phyloP scores from a whole-genome alignment of 345 rosid species.

The Pelargonium nanum region DNA sequence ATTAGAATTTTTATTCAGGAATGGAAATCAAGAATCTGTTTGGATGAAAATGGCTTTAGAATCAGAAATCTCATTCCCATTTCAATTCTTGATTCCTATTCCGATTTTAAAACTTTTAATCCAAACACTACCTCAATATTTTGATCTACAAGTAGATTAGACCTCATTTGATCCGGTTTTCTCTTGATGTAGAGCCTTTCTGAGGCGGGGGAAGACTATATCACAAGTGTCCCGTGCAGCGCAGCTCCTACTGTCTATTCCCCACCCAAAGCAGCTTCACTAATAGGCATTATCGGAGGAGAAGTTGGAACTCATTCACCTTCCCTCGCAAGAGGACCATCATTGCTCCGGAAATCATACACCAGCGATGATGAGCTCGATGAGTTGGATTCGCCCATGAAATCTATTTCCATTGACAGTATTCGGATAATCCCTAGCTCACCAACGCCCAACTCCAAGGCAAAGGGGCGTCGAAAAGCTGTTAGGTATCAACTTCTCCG shows the following conservation, averaged over 20 bases:
- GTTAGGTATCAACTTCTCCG: slow-evolving; percentile 65
- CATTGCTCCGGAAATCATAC: slow-evolving; percentile 54
- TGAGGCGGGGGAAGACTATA: slow-evolving; percentile 36
- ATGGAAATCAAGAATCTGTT: no score
- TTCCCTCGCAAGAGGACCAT: slow-evolving; percentile 39
- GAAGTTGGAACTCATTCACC: slow-evolving; percentile 33
- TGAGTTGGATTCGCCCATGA: slow-evolving; percentile 62
- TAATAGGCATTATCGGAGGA: slow-evolving; percentile 46
- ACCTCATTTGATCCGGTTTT: background rate
- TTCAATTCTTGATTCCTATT: no score
- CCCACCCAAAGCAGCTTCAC: slow-evolving; percentile 51
- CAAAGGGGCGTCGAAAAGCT: slow-evolving; percentile 37
- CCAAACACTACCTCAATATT: background rate
- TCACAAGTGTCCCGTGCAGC: slow-evolving; percentile 42
- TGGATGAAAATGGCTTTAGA: no score
- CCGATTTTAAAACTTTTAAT: background rate
- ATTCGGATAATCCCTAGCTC: slow-evolving; percentile 24
- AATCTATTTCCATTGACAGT: slow-evolving; percentile 39
- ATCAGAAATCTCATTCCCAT: no score
- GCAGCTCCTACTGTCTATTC: slow-evolving; percentile 48
- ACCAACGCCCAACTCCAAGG: slow-evolving; percentile 25
- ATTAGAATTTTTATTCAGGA: background rate
- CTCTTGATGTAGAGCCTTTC: slow-evolving; percentile 27
- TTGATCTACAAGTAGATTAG: background rate
- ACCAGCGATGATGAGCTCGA: slow-evolving; percentile 86